These are phyloP conservation scores for Neurospora sp. DNA, from an alignment of 495 filamentous ascomycete species.

Conservation along the genomic window DNA sequence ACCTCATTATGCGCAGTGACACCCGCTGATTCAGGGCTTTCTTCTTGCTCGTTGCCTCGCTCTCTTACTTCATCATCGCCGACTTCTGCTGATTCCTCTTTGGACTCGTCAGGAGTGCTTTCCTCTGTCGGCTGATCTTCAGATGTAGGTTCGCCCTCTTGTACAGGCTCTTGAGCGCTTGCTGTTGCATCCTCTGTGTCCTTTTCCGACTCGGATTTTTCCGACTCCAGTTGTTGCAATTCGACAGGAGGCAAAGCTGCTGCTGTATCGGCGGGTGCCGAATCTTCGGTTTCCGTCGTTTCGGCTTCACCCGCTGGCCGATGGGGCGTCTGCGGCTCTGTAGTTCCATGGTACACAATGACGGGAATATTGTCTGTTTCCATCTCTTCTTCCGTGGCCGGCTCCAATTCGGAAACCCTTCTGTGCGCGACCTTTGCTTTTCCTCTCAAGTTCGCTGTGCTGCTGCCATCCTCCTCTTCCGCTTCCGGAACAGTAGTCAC, in stretches of 20 bases:
- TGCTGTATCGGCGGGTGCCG: neutral
- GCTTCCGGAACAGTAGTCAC: constrained; percentile 63
- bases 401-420: constrained; percentile 4
- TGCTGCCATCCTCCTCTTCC: constrained; percentile 48
- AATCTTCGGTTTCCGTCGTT: neutral
- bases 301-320: constrained; percentile 10
- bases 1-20: neutral
- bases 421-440: neutral
- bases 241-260: neutral
- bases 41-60: neutral
- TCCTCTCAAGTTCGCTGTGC: neutral
- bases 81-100: neutral
- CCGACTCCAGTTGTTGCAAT: neutral
- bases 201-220: neutral
- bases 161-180: neutral
- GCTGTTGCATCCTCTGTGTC: neutral
- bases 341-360: constrained; percentile 29
- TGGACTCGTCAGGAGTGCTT: neutral
- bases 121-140: neutral
- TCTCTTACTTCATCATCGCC: neutral
- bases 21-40: neutral
- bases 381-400: constrained; percentile 28
- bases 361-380: constrained; percentile 33
- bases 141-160: neutral
- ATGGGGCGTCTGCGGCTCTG: constrained; percentile 7